Conservation (phyloP, 129 eudicot species). For the Flaveria brownii region DNA sequence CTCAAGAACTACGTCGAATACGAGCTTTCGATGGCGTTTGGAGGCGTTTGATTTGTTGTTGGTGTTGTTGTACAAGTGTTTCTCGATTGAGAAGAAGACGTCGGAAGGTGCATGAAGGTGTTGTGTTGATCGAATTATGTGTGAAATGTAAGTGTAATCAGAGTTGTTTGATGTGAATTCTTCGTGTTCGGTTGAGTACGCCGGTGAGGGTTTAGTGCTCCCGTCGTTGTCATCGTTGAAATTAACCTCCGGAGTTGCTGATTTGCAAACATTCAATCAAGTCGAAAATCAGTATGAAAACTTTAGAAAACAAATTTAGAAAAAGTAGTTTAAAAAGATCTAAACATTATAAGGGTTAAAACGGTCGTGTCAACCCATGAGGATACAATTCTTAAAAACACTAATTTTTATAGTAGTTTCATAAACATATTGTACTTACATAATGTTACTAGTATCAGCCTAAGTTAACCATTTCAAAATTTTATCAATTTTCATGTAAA, state of each 20-base stretch:
- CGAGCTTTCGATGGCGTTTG: slow-evolving; percentile 61
- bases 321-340: too few relatives aligned
- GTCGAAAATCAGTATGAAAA: neutral
- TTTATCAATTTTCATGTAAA: too few relatives aligned
- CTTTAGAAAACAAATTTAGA: too few relatives aligned
- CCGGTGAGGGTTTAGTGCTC: slow-evolving; percentile 43
- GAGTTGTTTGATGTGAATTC: slow-evolving; percentile 42
- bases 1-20: slow-evolving; percentile 60
- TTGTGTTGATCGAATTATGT: slow-evolving; percentile 49
- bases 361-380: too few relatives aligned
- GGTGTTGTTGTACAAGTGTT: slow-evolving; percentile 50
- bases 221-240: slow-evolving; percentile 44
- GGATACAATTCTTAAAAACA: too few relatives aligned
- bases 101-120: slow-evolving; percentile 52
- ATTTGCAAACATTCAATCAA: slow-evolving; percentile 7
- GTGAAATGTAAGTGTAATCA: slow-evolving; percentile 68
- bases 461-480: too few relatives aligned
- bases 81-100: slow-evolving; percentile 56
- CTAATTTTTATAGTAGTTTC: too few relatives aligned
- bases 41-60: slow-evolving; percentile 49
- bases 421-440: too few relatives aligned
- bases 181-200: slow-evolving; percentile 31
- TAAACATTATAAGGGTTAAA: too few relatives aligned
- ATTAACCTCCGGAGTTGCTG: slow-evolving; percentile 39
- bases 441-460: too few relatives aligned